Percentiles rank a stretch among this genome's conserved stretches.
These are phyloP conservation scores for Lepidium africanum DNA, from an alignment of 345 rosid species.

Conservation along the genomic window DNA sequence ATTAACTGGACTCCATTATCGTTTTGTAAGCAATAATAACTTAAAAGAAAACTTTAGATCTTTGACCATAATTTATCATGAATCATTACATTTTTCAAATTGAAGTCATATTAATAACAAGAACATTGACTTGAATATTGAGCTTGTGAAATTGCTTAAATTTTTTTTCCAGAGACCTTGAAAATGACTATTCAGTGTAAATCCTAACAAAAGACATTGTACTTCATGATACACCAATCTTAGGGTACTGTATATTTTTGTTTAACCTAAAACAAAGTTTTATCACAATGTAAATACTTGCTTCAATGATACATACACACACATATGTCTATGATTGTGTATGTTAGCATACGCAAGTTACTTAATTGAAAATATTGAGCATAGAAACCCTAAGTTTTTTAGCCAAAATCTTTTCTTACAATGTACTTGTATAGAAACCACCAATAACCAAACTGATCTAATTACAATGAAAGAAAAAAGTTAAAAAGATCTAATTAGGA, in stretches of 20 bases:
- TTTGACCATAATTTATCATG: conserved; percentile 21
- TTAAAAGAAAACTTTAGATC: conserved; percentile 15
- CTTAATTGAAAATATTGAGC: not conserved
- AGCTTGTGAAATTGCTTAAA: not conserved
- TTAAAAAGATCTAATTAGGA: conserved; percentile 28
- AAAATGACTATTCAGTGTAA: conserved; percentile 16
- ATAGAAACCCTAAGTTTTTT: conserved; percentile 17
- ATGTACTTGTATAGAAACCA: conserved; percentile 30
- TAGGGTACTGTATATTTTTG: not conserved
- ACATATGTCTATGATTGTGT: not conserved
- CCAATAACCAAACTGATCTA: conserved; percentile 22
- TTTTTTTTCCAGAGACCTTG: conserved; percentile 4
- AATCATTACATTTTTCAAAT: not conserved
- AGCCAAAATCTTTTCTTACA: conserved; percentile 33
- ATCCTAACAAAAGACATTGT: conserved; percentile 19
- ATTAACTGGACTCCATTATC: conserved; percentile 26
- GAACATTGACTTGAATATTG: not conserved
- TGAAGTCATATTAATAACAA: not conserved
- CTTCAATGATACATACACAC: not conserved
- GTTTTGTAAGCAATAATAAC: not conserved
- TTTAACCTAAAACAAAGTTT: not conserved
- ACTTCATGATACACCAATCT: conserved; percentile 12
- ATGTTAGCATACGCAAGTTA: conserved; percentile 11
- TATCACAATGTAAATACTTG: not conserved
- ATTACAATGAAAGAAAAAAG: conserved; percentile 18